phyloP scores from a whole-genome alignment of 1,284 basidiomycete species.

The Volvariella volvacea region DNA sequence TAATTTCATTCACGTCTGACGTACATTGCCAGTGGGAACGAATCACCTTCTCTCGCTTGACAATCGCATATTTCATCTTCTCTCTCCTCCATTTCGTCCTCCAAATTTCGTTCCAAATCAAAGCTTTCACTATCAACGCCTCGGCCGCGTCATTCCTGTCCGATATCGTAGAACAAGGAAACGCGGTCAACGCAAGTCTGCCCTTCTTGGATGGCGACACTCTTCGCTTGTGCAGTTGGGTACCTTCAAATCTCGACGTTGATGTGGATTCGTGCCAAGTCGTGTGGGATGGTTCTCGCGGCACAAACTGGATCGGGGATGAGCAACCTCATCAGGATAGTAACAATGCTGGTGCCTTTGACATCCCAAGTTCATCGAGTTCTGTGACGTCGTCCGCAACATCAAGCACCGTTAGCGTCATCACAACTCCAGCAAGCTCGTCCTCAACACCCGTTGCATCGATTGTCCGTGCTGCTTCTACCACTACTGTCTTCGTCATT shows the following conservation, averaged over 20 bases:
- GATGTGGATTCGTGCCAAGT: slow-evolving; percentile 41
- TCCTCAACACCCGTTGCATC: slow-evolving; percentile 1
- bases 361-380: background rate
- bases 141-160: slow-evolving; percentile 47
- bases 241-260: slow-evolving; percentile 42
- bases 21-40: slow-evolving; percentile 50
- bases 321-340: background rate
- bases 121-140: slow-evolving; percentile 60
- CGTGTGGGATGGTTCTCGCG: slow-evolving; percentile 43
- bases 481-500: slow-evolving; percentile 7
- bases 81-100: slow-evolving; percentile 60
- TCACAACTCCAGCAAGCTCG: too few relatives aligned
- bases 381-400: too few relatives aligned
- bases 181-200: slow-evolving; percentile 44
- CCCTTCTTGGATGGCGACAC: slow-evolving; percentile 38
- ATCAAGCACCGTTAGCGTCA: too few relatives aligned
- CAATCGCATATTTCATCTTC: slow-evolving; percentile 60
- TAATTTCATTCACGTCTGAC: too few relatives aligned
- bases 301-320: slow-evolving; percentile 10
- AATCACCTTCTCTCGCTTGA: slow-evolving; percentile 60
- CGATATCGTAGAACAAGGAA: slow-evolving; percentile 41
- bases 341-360: background rate
- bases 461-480: slow-evolving; percentile 7
- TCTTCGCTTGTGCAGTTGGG: slow-evolving; percentile 52
- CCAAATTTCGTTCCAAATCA: slow-evolving; percentile 63